These are phyloP conservation scores for Caloboletus firmus DNA, from an alignment of 1,284 basidiomycete species.

Conservation along the genomic window DNA sequence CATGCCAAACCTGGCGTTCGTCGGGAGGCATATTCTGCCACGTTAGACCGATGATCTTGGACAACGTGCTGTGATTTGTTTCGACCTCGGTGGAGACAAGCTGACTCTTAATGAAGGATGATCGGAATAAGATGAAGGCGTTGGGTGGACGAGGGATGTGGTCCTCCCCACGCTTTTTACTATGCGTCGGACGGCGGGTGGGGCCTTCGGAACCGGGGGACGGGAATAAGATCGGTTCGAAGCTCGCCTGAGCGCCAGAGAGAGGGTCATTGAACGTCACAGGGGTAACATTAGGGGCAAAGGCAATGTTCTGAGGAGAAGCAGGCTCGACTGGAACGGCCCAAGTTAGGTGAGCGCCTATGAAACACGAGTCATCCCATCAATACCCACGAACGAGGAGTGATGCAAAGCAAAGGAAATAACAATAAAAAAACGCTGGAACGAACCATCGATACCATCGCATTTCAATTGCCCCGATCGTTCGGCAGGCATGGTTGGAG, in stretches of 20 bases:
- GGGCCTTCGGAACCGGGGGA: constrained; percentile 41
- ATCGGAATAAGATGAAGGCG: constrained; percentile 88
- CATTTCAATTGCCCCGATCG: constrained; percentile 49
- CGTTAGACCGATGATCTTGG: constrained; percentile 69
- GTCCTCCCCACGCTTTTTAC: constrained; percentile 67
- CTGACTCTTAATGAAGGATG: constrained; percentile 72
- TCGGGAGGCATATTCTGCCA: constrained; percentile 71
- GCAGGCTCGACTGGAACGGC: constrained; percentile 48
- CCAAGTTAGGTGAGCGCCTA: constrained; percentile 55
- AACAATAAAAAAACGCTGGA: not conserved
- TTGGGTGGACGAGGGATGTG: constrained; percentile 87
- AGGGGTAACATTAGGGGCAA: constrained; percentile 59
- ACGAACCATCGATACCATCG: constrained; percentile 46
- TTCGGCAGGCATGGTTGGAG: constrained; percentile 52
- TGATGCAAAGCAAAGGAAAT: not conserved
- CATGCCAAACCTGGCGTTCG: constrained; percentile 71
- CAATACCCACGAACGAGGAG: constrained; percentile 1
- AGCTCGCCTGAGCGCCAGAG: constrained; percentile 30
- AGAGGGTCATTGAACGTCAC: constrained; percentile 56
- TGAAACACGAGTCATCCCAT: constrained; percentile 18
- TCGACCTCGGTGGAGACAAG: constrained; percentile 76
- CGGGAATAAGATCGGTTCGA: constrained; percentile 45
- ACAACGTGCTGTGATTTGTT: constrained; percentile 76
- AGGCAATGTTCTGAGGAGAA: constrained; percentile 47
- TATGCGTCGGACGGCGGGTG: constrained; percentile 44